phyloP scores from a whole-genome alignment of 352 stramenopile genomes.

The Halophytophthora polymorphica region DNA sequence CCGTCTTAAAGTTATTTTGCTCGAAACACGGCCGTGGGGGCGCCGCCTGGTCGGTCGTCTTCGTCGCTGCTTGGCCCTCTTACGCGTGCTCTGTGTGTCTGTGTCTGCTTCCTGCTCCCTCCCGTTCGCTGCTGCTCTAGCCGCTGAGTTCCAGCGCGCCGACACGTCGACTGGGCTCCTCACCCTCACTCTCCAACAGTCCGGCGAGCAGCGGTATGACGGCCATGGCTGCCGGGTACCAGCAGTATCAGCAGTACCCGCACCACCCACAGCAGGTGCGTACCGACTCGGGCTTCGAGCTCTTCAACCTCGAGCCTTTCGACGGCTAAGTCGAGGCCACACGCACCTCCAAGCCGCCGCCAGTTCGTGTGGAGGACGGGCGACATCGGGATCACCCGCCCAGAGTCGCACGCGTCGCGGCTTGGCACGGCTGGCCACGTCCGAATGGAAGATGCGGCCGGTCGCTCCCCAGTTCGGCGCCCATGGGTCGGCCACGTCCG shows the following conservation, averaged over 20 bases:
- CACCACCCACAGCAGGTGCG: conserved; percentile 10
- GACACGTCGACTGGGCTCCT: neutral
- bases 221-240: neutral
- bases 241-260: conserved; percentile 2
- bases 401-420: too few relatives aligned
- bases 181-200: neutral
- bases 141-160: neutral
- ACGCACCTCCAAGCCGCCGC: neutral
- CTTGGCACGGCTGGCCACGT: too few relatives aligned
- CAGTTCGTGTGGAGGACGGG: too few relatives aligned
- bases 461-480: too few relatives aligned
- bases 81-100: conserved; percentile 1
- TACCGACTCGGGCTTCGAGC: conserved; percentile 15
- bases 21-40: conserved; percentile 1
- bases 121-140: neutral
- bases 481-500: too few relatives aligned
- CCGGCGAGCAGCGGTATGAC: neutral
- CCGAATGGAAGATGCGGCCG: too few relatives aligned
- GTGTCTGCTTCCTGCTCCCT: conserved; percentile 1
- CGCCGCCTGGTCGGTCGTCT: conserved; percentile 6
- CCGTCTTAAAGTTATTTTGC: conserved; percentile 30
- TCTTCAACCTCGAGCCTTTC: conserved; percentile 31
- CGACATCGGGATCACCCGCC: too few relatives aligned
- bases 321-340: conserved; percentile 18
- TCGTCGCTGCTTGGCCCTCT: conserved; percentile 21